Evolutionary conservation across 2,329 filamentous ascomycete species (phyloP), one percentile per base, ranked within the genome.

Genomic region (Karstenula rhodostoma): DNA sequence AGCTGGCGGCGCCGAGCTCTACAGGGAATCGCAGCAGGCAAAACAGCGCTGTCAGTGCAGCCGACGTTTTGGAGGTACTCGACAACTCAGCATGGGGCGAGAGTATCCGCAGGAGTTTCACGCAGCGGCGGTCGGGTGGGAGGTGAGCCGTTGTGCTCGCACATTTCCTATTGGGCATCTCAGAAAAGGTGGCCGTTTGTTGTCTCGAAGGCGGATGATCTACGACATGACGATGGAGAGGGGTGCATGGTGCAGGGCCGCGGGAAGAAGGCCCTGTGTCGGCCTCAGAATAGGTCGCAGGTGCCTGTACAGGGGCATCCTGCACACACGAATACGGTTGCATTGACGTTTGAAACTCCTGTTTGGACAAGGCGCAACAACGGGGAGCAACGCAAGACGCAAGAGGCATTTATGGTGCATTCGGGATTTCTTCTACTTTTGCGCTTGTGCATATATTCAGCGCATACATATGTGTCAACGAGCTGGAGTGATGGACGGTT

Each of bases 61-160:
- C 89, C 50, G 90, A 93, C 70, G 91, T 96, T 67, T 87, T 94
- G 76, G 89, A 93, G 67, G 91, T 95, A 73, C 85, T 98, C 57
- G 92, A 95, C 71, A 91, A 94, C 72, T 95, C 92, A 19, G 90
- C 91, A 17, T 98, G 94, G 94, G 92, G 94, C 54, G 92, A 96
- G 79, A 96, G 92, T 82, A 93, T 97, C 66, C 85, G 93, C 65
- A 86, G 93, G 63, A 96, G 93, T 80, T 93, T 95, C 68, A 97
- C 93, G 56, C 85, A 83, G 71, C 83, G 83, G 70, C 82, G 86
- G 53, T 67, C 72, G 25, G 67, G 68, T 32, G 62, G 62, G 23
- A 61, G 68, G 40, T 69, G 61, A 64, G 27, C 33, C 47, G 59
- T 19, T 32, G 43, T 42, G 42, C 49, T 58, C 47, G 13, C 13